These are phyloP conservation scores for Mycocalia duriaeana DNA, from an alignment of 1,284 basidiomycete species.

Conservation along the genomic window DNA sequence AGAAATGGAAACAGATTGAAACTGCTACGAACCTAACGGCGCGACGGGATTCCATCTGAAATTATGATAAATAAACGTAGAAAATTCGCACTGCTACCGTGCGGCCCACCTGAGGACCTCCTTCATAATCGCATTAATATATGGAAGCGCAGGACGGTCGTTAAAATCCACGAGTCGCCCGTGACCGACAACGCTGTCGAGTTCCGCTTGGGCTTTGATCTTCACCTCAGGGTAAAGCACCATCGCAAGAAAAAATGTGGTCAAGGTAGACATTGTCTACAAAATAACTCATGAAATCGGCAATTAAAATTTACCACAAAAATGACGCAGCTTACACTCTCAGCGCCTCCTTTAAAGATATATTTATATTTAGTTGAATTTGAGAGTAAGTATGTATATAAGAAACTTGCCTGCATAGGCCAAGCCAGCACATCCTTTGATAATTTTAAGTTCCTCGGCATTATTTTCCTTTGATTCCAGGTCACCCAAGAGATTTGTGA, in stretches of 20 bases:
- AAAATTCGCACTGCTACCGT: background rate
- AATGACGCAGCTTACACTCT: background rate
- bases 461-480: slow-evolving; percentile 18
- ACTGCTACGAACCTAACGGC: slow-evolving; percentile 18
- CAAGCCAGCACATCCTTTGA: slow-evolving; percentile 32
- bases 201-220: slow-evolving; percentile 25
- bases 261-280: slow-evolving; percentile 4
- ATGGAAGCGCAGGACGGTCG: slow-evolving; percentile 21
- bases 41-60: slow-evolving; percentile 19
- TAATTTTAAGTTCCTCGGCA: slow-evolving; percentile 22
- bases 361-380: background rate
- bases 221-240: slow-evolving; percentile 17
- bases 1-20: background rate
- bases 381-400: too few species aligned
- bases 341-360: slow-evolving; percentile 1
- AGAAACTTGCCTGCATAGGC: slow-evolving; percentile 32
- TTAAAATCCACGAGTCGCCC: slow-evolving; percentile 18
- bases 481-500: slow-evolving; percentile 24
- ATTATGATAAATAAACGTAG: background rate
- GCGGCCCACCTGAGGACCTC: slow-evolving; percentile 22
- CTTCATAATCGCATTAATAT: slow-evolving; percentile 21
- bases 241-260: slow-evolving; percentile 3
- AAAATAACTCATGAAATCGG: background rate
- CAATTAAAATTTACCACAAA: background rate
- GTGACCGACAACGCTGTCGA: slow-evolving; percentile 22